Evolutionary conservation across 2,329 filamentous ascomycete genomes (phyloP).

Genomic region (Curvularia sp.): DNA sequence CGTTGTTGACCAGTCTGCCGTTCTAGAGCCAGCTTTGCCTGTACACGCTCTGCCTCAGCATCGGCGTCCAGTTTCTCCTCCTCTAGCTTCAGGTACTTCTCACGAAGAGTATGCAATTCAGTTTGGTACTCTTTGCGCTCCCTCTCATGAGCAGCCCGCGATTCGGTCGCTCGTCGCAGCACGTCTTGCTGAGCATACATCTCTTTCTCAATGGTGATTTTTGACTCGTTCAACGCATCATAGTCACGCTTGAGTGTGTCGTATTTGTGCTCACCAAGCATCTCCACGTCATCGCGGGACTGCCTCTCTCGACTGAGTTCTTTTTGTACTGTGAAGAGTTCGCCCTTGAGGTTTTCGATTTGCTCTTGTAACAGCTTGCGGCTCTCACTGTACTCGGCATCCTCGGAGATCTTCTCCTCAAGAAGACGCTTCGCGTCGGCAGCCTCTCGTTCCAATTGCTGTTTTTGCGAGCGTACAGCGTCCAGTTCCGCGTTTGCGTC

Average conservation of each 20-base stretch:
- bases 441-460: constrained; percentile 85
- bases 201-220: constrained; percentile 97
- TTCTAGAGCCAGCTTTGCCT: constrained; percentile 79
- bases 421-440: constrained; percentile 86
- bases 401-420: constrained; percentile 87
- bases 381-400: constrained; percentile 80
- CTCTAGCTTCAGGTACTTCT: constrained; percentile 84
- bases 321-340: constrained; percentile 83
- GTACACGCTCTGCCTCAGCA: constrained; percentile 77
- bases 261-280: constrained; percentile 89
- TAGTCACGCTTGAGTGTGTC: constrained; percentile 83
- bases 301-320: constrained; percentile 91
- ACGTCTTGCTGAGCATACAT: constrained; percentile 95
- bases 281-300: constrained; percentile 90
- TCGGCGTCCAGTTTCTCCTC: constrained; percentile 86
- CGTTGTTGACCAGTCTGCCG: constrained; percentile 77
- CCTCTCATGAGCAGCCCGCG: constrained; percentile 78
- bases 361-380: constrained; percentile 85
- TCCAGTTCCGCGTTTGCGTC: constrained; percentile 89
- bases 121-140: constrained; percentile 88
- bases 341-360: constrained; percentile 82
- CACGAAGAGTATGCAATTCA: constrained; percentile 81
- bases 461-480: constrained; percentile 82
- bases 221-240: constrained; percentile 86
- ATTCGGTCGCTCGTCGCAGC: constrained; percentile 83